A percentile compares a stretch with the other conserved stretches of the same genome.
Conservation (phyloP, 2,329 filamentous ascomycete genomes). For the Colletotrichum eleusines region DNA sequence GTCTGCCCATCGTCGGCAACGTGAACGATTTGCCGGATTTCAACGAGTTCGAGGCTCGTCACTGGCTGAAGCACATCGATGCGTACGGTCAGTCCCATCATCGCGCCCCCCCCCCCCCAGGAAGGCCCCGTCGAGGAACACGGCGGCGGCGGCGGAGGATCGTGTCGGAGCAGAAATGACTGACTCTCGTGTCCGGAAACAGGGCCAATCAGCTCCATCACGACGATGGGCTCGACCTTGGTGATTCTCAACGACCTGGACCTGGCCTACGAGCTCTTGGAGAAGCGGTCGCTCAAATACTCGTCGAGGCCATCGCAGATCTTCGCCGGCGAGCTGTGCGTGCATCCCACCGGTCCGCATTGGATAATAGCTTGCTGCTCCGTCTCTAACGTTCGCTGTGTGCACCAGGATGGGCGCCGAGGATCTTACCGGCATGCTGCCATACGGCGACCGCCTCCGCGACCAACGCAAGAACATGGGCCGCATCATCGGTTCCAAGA, state of each 20-base stretch:
- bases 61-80: constrained; percentile 54
- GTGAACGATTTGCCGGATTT: constrained; percentile 57
- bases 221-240: constrained; percentile 54
- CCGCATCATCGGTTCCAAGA: constrained; percentile 59
- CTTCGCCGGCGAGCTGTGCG: constrained; percentile 54
- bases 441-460: constrained; percentile 53
- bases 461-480: constrained; percentile 59
- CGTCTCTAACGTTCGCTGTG: neutral
- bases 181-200: neutral
- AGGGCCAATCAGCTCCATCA: constrained; percentile 50
- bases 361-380: neutral
- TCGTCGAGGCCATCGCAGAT: constrained; percentile 51
- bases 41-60: constrained; percentile 48
- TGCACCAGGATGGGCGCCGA: constrained; percentile 51
- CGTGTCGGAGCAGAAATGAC: neutral
- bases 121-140: too few species aligned
- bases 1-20: constrained; percentile 60
- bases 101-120: neutral
- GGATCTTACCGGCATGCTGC: constrained; percentile 50
- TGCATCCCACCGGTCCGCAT: rapidly evolving
- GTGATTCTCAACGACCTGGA: constrained; percentile 55
- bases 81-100: constrained; percentile 45
- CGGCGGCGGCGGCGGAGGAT: rapidly evolving
- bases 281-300: constrained; percentile 48
- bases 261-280: constrained; percentile 54